phyloP scores from a whole-genome alignment of 306 rosid genomes.

The Oxytropis ochrocephala region DNA sequence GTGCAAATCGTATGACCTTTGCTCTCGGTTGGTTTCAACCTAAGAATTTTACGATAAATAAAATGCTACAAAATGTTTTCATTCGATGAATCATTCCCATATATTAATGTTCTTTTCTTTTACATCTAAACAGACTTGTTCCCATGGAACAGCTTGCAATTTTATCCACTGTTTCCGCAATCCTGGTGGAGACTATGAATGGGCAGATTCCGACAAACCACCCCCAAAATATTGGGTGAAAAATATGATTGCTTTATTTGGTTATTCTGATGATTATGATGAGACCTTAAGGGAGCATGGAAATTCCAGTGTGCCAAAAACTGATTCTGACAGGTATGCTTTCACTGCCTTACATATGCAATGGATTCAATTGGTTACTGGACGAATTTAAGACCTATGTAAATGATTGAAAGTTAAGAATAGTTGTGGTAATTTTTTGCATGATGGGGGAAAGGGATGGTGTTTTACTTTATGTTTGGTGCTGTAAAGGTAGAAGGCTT shows the following conservation, averaged over 20 bases:
- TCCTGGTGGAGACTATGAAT: constrained; percentile 95
- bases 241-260: constrained; percentile 74
- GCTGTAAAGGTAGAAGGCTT: not conserved
- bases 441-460: not conserved
- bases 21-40: constrained; percentile 5
- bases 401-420: not conserved
- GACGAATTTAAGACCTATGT: not conserved
- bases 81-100: not conserved
- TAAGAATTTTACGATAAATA: not conserved
- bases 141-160: constrained; percentile 87
- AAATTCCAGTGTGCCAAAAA: constrained; percentile 12
- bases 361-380: constrained; percentile 8
- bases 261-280: constrained; percentile 50
- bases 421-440: not conserved
- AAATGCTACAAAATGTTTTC: constrained; percentile 5
- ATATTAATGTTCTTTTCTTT: not conserved
- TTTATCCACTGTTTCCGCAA: constrained; percentile 90
- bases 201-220: constrained; percentile 89
- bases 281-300: constrained; percentile 33
- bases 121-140: constrained; percentile 63
- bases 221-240: constrained; percentile 80
- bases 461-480: not conserved
- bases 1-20: constrained; percentile 16
- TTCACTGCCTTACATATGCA: not conserved
- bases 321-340: constrained; percentile 54